These are phyloP conservation scores for Blastobotrys peoriensis DNA, from an alignment of 805 yeast species.

Conservation along the genomic window DNA sequence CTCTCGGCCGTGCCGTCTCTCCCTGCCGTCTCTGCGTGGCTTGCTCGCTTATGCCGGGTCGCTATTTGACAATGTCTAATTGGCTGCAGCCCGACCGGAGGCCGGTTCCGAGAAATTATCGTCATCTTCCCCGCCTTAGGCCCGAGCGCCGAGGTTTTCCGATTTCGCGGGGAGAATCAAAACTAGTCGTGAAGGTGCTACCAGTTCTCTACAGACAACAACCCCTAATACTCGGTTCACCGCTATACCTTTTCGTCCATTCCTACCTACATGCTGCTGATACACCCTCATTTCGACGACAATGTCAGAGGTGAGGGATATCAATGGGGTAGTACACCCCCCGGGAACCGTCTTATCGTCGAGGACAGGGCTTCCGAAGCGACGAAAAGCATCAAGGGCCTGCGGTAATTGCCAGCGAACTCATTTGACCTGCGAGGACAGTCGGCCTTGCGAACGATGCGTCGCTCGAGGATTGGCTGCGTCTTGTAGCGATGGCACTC, in stretches of 20 bases:
- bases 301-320: not conserved
- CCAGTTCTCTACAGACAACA: too few relatives aligned
- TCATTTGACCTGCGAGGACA: constrained; percentile 85
- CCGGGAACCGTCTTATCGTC: constrained; percentile 11
- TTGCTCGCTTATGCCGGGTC: too few relatives aligned
- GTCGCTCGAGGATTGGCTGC: constrained; percentile 56
- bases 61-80: too few relatives aligned
- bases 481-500: constrained; percentile 82
- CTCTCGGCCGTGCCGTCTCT: too few relatives aligned
- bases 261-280: too few relatives aligned
- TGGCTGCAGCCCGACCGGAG: not conserved
- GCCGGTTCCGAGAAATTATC: not conserved
- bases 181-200: too few relatives aligned
- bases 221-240: too few relatives aligned
- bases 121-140: not conserved
- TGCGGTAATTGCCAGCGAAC: constrained; percentile 87
- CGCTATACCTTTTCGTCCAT: too few relatives aligned
- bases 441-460: constrained; percentile 79
- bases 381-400: constrained; percentile 76
- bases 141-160: not conserved
- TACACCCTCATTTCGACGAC: too few relatives aligned
- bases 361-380: constrained; percentile 36
- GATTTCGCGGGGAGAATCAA: not conserved
- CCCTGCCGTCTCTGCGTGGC: too few relatives aligned
- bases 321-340: not conserved